A percentile compares a stretch with the other conserved stretches of the same genome.
These are phyloP conservation scores for Fusarium sp. DNA, from an alignment of 2,329 filamentous ascomycete genomes.

Conservation along the genomic window DNA sequence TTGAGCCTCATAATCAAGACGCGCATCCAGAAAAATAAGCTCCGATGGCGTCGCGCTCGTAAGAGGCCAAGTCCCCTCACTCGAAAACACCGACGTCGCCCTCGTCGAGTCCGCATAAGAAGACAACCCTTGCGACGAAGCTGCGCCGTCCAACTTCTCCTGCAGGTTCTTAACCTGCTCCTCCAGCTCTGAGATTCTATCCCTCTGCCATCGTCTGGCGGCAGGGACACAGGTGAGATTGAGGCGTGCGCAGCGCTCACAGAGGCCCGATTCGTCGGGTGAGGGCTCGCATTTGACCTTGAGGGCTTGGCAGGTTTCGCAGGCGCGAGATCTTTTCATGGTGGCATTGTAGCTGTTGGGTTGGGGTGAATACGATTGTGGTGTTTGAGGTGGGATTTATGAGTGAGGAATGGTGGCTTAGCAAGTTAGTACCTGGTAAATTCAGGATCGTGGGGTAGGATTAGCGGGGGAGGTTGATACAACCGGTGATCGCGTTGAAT, in stretches of 20 bases:
- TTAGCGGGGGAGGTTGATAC: no score
- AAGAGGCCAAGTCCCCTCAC: conserved; percentile 1
- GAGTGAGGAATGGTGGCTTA: conserved; percentile 16
- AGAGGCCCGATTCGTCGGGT: background rate
- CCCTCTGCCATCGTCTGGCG: conserved; percentile 33
- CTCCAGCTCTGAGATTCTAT: conserved; percentile 29
- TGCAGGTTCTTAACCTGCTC: conserved; percentile 30
- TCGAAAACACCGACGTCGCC: conserved; percentile 25
- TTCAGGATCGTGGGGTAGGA: conserved; percentile 8
- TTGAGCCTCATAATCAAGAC: conserved; percentile 26
- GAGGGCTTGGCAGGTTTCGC: conserved; percentile 37
- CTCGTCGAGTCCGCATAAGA: conserved; percentile 19
- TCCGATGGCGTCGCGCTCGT: background rate
- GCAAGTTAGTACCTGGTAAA: conserved; percentile 7
- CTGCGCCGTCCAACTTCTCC: conserved; percentile 5
- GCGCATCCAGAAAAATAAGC: conserved; percentile 22
- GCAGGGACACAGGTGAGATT: conserved; percentile 27
- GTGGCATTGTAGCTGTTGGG: background rate
- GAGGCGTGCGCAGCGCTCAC: conserved; percentile 30
- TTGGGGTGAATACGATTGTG: background rate
- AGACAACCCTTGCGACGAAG: conserved; percentile 15
- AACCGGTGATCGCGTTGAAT: no score
- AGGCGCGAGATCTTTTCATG: conserved; percentile 40
- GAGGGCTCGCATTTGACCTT: conserved; percentile 38
- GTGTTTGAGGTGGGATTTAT: background rate